These are phyloP conservation scores for Gastrolobium villosum DNA, from an alignment of 306 rosid species.

Conservation along the genomic window DNA sequence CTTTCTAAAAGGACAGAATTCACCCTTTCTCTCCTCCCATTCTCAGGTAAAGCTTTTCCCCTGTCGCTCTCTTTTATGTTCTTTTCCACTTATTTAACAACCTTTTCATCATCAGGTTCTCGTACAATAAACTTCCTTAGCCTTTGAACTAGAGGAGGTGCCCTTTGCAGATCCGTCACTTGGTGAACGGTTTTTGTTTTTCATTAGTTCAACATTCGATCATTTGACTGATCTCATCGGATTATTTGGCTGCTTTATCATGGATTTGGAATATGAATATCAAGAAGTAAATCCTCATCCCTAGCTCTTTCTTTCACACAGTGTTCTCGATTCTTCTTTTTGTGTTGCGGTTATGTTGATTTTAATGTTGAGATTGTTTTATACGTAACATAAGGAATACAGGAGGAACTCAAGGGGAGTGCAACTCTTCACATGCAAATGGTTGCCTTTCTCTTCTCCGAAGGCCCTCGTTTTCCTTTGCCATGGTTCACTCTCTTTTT, in stretches of 20 bases:
- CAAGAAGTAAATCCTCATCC: conserved; percentile 60
- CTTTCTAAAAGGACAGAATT: not conserved
- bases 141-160: not conserved
- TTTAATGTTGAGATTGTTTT: not conserved
- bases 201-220: not conserved
- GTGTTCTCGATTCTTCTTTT: not conserved
- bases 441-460: conserved; percentile 81
- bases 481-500: conserved; percentile 63
- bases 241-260: not conserved
- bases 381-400: conserved; percentile 56
- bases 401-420: conserved; percentile 83
- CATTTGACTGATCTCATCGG: too few species aligned
- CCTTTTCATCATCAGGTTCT: conserved; percentile 9
- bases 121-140: not conserved
- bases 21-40: not conserved
- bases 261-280: conserved; percentile 66
- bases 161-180: conserved; percentile 30
- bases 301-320: not conserved
- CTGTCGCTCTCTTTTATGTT: not conserved
- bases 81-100: not conserved
- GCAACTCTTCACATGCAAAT: conserved; percentile 84
- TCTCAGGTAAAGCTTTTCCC: not conserved
- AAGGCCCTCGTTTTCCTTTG: conserved; percentile 89
- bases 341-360: not conserved
- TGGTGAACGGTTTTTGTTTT: not conserved